These are phyloP conservation scores for Pachyrhizus erosus DNA, from an alignment of 306 rosid genomes.

Conservation along the genomic window DNA sequence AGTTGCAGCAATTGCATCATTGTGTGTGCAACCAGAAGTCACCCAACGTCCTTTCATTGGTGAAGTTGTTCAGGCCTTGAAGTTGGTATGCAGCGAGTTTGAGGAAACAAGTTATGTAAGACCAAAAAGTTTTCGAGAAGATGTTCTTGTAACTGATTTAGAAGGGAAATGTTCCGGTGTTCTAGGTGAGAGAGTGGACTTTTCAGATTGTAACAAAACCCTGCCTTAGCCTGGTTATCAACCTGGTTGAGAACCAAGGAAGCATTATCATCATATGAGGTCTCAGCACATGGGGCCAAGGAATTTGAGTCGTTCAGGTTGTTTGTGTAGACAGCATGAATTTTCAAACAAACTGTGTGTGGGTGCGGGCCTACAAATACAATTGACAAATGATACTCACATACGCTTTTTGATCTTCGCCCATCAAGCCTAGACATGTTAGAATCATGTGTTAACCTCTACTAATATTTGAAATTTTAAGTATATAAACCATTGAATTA, in stretches of 20 bases:
- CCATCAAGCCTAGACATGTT: too few relatives aligned
- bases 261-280: not conserved
- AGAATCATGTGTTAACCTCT: too few relatives aligned
- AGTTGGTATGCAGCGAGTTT: conserved; percentile 80
- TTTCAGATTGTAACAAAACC: conserved; percentile 1
- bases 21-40: conserved; percentile 93
- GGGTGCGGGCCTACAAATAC: not conserved
- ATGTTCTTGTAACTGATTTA: conserved; percentile 42
- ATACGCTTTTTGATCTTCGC: too few relatives aligned
- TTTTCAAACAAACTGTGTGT: not conserved
- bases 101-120: conserved; percentile 56
- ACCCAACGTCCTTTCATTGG: conserved; percentile 93
- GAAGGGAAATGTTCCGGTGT: too few relatives aligned
- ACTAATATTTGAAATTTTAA: too few relatives aligned
- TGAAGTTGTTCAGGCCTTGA: conserved; percentile 92
- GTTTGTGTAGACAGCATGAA: not conserved
- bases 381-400: not conserved
- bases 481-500: too few relatives aligned
- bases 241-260: not conserved
- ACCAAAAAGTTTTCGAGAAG: conserved; percentile 51
- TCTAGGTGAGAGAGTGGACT: conserved; percentile 24
- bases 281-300: not conserved
- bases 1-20: conserved; percentile 91
- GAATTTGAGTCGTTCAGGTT: not conserved
- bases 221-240: not conserved